phyloP scores from a whole-genome alignment of 2,329 filamentous ascomycete genomes.

The Trichocomaceae sp. region DNA sequence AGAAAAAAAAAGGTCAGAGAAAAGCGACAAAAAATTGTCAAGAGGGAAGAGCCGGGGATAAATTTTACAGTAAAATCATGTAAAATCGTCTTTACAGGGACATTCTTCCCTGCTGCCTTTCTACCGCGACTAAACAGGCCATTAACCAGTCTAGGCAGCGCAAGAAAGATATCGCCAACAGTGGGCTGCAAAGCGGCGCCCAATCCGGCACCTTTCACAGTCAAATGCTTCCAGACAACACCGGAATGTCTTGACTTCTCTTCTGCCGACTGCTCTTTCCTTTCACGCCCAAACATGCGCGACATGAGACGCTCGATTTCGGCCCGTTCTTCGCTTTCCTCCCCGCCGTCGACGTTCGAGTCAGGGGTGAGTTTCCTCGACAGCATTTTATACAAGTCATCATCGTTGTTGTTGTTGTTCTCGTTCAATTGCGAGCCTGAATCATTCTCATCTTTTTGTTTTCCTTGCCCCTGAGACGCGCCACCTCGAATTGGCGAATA shows the following conservation, averaged over 20 bases:
- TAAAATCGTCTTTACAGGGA: slow-evolving; percentile 59
- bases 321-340: slow-evolving; percentile 22
- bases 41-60: neutral
- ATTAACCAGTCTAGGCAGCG: slow-evolving; percentile 42
- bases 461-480: neutral
- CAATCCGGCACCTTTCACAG: slow-evolving; percentile 62
- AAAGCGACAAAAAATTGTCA: too few relatives aligned
- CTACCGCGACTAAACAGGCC: slow-evolving; percentile 34
- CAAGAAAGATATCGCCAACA: slow-evolving; percentile 50
- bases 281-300: slow-evolving; percentile 61
- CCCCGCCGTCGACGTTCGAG: neutral
- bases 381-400: neutral
- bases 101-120: slow-evolving; percentile 26
- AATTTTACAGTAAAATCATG: slow-evolving; percentile 50
- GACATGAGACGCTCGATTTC: slow-evolving; percentile 51
- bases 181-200: slow-evolving; percentile 57
- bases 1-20: neutral
- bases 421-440: neutral
- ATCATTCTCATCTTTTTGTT: neutral
- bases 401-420: neutral
- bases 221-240: slow-evolving; percentile 63
- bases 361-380: slow-evolving; percentile 1
- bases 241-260: slow-evolving; percentile 64
- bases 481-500: neutral
- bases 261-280: slow-evolving; percentile 60